Evolutionary conservation across 495 filamentous ascomycete species (phyloP).

Genomic region (Bathelium albidoporum): DNA sequence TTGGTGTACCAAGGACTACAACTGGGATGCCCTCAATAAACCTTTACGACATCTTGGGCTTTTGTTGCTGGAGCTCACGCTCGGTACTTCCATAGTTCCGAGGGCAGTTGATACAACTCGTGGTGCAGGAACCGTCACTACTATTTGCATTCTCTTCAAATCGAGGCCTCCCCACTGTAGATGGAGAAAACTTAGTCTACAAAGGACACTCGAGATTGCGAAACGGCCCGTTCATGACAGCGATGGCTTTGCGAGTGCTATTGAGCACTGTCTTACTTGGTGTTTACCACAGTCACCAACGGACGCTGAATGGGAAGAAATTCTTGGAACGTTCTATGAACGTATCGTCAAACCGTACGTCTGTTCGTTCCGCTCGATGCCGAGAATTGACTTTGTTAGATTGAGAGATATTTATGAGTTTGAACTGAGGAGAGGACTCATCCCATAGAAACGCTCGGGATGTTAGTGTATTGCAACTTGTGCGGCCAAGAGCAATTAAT

Average conservation of each 20-base stretch:
- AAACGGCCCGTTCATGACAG: background rate
- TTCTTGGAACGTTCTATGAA: background rate
- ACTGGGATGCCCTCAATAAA: background rate
- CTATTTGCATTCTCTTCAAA: background rate
- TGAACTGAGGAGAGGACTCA: background rate
- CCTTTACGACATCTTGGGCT: background rate
- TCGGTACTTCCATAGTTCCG: background rate
- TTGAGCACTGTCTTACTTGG: background rate
- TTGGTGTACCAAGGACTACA: background rate
- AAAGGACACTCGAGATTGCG: background rate
- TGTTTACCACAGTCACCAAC: background rate
- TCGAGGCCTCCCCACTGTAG: background rate
- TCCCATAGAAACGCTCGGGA: background rate
- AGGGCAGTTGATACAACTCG: background rate
- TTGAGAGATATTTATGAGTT: background rate
- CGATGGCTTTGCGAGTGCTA: background rate
- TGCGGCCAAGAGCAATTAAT: background rate
- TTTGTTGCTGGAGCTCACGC: background rate
- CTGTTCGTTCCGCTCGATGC: background rate
- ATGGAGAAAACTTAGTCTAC: background rate
- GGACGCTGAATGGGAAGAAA: background rate
- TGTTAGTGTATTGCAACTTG: background rate
- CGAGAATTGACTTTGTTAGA: background rate
- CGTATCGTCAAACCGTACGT: background rate
- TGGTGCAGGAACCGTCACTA: background rate